Evolutionary conservation across 495 filamentous ascomycete species (phyloP), one percentile per base, ranked within the genome.

Genomic region (Polyplosphaeria fusca): DNA sequence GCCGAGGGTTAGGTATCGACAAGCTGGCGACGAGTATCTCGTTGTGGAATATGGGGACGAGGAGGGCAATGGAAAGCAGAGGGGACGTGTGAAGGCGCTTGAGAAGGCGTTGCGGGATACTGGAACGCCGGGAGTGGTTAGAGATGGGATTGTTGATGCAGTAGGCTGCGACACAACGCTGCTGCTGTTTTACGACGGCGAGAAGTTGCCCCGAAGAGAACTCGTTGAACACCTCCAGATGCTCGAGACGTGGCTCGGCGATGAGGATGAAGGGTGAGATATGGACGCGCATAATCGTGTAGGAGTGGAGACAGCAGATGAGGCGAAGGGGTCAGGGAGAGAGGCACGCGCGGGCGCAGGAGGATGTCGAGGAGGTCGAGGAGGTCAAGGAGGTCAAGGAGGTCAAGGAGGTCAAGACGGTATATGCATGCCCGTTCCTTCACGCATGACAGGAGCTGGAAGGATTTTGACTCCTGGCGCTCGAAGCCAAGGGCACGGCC

Each of bases 11-110:
- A 69, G 67, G 2, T 81, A 79, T 60, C 70, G 77, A 58, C 78
- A 80, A 67, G 46, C 76, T n/a, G 80, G 76, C 14, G 80, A 83
- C 57, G 75, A 76, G 41, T 76, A 74, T 55, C 49, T 83, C 2
- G 58, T 83, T 16, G 69, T 83, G 12, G 80, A 82, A 46, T 80
- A 80, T 44, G 80, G 80, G 23, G 54, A 72, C 16, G 76, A 75
- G 5, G 55, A 50, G 4, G 79, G 78, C 55, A 69, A 81, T 49
- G 61, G 80, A 9, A 81, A 79, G 45, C 72, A 79, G 52, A 72
- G 73, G 12, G 79, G 75, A 62, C 65, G 76, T 40, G 76, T 76
- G 14, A 78, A 73, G 2, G 73, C 76, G 1, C 67, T 80, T 12
- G 73, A 76, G 35, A 74, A 75, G 23, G 65, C 65, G 0, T 57